Evolutionary conservation across 1,284 basidiomycete species (phyloP).

Genomic region (Athelia psychrophila): DNA sequence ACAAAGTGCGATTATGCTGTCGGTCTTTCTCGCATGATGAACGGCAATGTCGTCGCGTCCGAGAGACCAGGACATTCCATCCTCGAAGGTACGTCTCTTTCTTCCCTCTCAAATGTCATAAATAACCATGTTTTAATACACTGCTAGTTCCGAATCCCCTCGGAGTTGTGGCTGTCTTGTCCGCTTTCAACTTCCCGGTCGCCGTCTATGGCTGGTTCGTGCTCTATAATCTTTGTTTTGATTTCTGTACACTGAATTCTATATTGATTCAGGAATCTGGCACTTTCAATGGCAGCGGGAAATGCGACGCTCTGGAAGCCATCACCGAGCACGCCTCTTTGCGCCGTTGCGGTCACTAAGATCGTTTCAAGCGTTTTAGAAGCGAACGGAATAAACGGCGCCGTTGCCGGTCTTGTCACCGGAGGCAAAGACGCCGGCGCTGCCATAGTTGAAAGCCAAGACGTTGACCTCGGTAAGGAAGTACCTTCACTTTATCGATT

Average conservation of each 20-base stretch:
- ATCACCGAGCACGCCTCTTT: constrained; percentile 85
- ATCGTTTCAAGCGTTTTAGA: constrained; percentile 83
- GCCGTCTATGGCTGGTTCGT: constrained; percentile 83
- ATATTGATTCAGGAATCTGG: constrained; percentile 69
- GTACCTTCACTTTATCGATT: neutral
- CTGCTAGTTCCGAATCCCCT: constrained; percentile 86
- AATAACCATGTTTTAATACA: constrained; percentile 5
- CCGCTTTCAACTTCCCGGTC: constrained; percentile 94
- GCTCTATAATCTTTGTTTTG: constrained; percentile 2
- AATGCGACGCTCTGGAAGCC: constrained; percentile 97
- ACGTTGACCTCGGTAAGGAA: constrained; percentile 70
- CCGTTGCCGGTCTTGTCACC: constrained; percentile 79
- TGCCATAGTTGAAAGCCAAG: constrained; percentile 68
- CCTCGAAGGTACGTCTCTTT: constrained; percentile 61
- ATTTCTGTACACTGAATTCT: neutral
- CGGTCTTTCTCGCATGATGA: constrained; percentile 90
- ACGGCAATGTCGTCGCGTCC: constrained; percentile 80
- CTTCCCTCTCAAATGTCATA: constrained; percentile 5
- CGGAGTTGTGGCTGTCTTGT: constrained; percentile 88
- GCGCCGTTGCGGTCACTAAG: constrained; percentile 84
- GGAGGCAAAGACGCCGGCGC: constrained; percentile 84
- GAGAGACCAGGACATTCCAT: constrained; percentile 91
- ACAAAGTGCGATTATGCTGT: constrained; percentile 57
- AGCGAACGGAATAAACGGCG: constrained; percentile 78
- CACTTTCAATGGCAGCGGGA: constrained; percentile 85